Percentiles rank a stretch among this genome's conserved stretches.
phyloP scores from a whole-genome alignment of 768 basidiomycete species.

The Macrolepiota albuminosa region DNA sequence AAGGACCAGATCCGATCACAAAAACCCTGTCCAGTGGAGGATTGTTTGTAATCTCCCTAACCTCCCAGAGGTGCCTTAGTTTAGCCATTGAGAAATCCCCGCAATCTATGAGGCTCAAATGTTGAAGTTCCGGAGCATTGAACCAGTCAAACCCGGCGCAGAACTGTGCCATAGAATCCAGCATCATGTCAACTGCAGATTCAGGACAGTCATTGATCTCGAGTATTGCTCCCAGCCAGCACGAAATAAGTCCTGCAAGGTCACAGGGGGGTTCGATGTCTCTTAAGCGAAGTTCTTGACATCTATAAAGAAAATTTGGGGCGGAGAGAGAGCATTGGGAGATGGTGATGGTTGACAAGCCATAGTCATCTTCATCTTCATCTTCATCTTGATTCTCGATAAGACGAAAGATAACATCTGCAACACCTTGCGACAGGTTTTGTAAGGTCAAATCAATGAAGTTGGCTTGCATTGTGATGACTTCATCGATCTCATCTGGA shows the following conservation, averaged over 20 bases:
- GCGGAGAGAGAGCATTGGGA: neutral
- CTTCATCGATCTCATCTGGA: neutral
- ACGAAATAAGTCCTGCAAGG: neutral
- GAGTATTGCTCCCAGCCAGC: neutral
- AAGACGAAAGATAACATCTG: neutral
- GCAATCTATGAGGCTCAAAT: neutral
- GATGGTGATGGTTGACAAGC: neutral
- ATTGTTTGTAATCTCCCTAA: neutral
- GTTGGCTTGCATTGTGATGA: neutral
- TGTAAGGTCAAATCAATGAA: neutral
- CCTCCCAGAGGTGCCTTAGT: neutral
- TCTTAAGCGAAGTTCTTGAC: neutral
- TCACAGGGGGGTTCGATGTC: neutral
- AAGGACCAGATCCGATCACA: neutral
- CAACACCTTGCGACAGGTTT: neutral
- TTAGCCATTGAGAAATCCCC: neutral
- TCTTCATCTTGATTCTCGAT: neutral
- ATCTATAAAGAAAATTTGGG: neutral
- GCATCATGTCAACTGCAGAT: neutral
- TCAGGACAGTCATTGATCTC: neutral
- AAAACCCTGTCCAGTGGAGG: neutral
- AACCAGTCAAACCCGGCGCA: neutral
- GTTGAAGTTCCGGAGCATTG: neutral
- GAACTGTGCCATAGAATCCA: neutral
- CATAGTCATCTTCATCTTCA: neutral